phyloP scores from a whole-genome alignment of 192 early-diverging fungal genomes.

The Coemansia sp. region DNA sequence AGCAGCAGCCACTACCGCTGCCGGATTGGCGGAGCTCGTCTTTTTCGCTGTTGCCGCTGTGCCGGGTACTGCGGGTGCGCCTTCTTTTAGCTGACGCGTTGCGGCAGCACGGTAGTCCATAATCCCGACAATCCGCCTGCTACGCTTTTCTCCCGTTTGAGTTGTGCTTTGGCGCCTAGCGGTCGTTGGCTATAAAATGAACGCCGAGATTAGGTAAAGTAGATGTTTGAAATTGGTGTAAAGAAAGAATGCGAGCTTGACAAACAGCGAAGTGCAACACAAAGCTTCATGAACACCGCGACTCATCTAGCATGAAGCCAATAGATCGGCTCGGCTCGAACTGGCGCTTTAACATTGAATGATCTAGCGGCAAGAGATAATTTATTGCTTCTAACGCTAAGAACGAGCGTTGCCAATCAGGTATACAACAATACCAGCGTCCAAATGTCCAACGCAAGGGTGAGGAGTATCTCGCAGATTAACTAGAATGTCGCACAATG shows the following conservation, averaged over 20 bases:
- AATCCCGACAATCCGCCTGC: slow-evolving; percentile 6
- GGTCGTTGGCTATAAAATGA: not conserved
- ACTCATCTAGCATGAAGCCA: not conserved
- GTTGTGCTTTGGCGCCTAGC: not conserved
- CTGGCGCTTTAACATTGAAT: too few relatives aligned
- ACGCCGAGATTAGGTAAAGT: not conserved
- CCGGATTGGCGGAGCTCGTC: not conserved
- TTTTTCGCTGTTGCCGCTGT: slow-evolving; percentile 12
- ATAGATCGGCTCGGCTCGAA: not conserved
- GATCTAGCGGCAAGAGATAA: too few relatives aligned
- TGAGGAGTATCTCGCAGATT: too few relatives aligned
- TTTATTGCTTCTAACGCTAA: too few relatives aligned
- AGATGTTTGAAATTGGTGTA: not conserved
- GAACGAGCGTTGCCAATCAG: too few relatives aligned
- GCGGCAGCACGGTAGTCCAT: slow-evolving; percentile 58
- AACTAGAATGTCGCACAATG: not conserved
- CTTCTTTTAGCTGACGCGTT: slow-evolving; percentile 45
- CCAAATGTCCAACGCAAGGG: too few relatives aligned
- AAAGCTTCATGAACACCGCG: not conserved
- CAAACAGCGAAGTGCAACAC: not conserved
- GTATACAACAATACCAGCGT: too few relatives aligned
- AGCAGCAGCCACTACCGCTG: not conserved
- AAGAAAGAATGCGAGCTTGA: not conserved
- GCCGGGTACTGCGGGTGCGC: slow-evolving; percentile 13
- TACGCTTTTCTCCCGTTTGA: slow-evolving; percentile 8